Percentiles rank a stretch among this genome's conserved stretches.
phyloP scores from a whole-genome alignment of 108 stramenopile genomes.

The Epipyxis sp. region DNA sequence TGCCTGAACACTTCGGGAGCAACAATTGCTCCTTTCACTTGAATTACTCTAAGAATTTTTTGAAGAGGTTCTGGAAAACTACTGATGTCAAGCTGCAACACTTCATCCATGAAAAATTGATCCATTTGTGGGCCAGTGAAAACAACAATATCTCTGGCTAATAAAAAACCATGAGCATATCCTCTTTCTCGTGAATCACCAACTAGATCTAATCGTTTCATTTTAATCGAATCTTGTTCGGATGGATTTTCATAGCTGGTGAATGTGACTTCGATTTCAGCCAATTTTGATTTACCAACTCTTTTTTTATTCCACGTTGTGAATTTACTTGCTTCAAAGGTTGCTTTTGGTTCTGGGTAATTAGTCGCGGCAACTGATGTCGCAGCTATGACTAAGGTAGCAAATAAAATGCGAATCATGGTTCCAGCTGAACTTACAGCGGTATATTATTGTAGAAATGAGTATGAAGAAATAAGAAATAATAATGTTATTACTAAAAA shows the following conservation, averaged over 20 bases:
- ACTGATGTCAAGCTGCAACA: neutral
- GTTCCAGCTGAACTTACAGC: too few species aligned
- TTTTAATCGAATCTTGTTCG: neutral
- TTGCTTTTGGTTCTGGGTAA: neutral
- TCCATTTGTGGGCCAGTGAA: neutral
- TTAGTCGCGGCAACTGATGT: neutral
- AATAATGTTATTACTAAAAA: too few species aligned
- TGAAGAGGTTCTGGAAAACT: slow-evolving; percentile 16
- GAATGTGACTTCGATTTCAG: neutral
- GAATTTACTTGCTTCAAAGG: neutral
- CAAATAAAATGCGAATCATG: neutral
- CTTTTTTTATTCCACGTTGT: neutral
- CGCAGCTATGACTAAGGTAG: neutral
- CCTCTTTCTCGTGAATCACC: slow-evolving; percentile 3
- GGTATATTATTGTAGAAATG: too few species aligned
- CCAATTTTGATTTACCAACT: neutral
- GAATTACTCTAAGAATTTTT: neutral
- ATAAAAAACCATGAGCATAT: slow-evolving; percentile 14
- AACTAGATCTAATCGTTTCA: neutral
- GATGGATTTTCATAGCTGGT: neutral
- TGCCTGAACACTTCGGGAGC: slow-evolving; percentile 3
- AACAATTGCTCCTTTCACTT: slow-evolving; percentile 19
- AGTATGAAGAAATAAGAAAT: too few species aligned
- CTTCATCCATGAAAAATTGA: neutral
- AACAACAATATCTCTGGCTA: slow-evolving; percentile 3